A percentile compares a stretch with the other conserved stretches of the same genome.
Conservation (phyloP, 805 yeast species). For the Wickerhamiella nectarea region DNA sequence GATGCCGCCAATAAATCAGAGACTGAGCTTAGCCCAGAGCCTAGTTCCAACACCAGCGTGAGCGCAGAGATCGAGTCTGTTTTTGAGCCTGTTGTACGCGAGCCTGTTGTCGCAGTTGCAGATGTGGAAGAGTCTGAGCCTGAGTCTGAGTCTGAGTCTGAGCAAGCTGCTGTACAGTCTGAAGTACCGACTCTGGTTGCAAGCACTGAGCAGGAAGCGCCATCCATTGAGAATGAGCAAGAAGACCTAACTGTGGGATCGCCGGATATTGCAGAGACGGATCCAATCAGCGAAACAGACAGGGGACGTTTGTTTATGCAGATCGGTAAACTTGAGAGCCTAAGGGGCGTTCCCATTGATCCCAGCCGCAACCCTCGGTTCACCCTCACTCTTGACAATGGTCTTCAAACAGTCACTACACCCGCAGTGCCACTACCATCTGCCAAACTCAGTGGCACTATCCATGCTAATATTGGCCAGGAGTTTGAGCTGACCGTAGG, state of each 20-base stretch:
- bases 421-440: conserved; percentile 16
- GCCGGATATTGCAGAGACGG: conserved; percentile 16
- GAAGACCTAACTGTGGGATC: conserved; percentile 1
- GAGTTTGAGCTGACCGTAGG: conserved; percentile 69
- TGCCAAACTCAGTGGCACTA: conserved; percentile 12
- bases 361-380: conserved; percentile 18
- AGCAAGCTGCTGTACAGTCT: too few species aligned
- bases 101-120: neutral
- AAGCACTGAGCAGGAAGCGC: too few species aligned
- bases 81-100: neutral
- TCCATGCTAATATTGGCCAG: conserved; percentile 28
- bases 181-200: too few species aligned
- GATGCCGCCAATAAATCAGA: neutral
- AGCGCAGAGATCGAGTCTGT: neutral
- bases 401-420: conserved; percentile 21
- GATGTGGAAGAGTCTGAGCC: neutral
- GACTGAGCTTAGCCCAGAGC: neutral
- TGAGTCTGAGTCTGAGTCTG: neutral
- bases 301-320: conserved; percentile 22
- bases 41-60: neutral
- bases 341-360: conserved; percentile 20
- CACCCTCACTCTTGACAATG: conserved; percentile 20
- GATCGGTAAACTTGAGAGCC: conserved; percentile 17
- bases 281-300: conserved; percentile 19
- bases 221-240: neutral